Conservation (phyloP, 1,284 basidiomycete genomes). For the Filobasidium uniguttulatum region DNA sequence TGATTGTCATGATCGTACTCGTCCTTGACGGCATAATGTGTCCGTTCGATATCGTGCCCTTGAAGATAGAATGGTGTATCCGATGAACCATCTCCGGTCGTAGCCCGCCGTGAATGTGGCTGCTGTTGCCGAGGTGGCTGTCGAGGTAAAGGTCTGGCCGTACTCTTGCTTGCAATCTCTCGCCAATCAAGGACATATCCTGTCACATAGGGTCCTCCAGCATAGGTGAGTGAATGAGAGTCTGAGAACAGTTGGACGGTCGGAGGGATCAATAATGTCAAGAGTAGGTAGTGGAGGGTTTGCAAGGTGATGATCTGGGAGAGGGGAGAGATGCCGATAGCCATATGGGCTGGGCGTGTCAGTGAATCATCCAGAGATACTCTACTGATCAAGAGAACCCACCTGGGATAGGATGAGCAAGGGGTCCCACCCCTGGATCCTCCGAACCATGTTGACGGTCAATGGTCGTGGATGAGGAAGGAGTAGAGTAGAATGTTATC, state of each 20-base stretch:
- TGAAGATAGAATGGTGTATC: background rate
- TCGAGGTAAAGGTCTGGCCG: conserved; percentile 11
- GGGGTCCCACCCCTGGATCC: conserved; percentile 39
- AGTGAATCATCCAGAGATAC: conserved; percentile 44
- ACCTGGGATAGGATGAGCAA: conserved; percentile 37
- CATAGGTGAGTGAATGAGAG: conserved; percentile 57
- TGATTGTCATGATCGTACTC: conserved; percentile 17
- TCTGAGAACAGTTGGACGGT: conserved; percentile 63
- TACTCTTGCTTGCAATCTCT: conserved; percentile 67
- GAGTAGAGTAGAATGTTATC: no score
- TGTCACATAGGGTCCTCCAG: conserved; percentile 42
- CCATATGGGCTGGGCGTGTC: conserved; percentile 44
- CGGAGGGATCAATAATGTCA: conserved; percentile 70
- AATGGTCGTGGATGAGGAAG: no score
- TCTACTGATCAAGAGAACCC: conserved; percentile 1
- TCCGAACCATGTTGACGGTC: conserved; percentile 4
- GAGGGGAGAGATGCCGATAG: no score
- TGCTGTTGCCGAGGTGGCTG: conserved; percentile 3
- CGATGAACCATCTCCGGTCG: background rate
- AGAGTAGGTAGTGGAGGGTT: conserved; percentile 77
- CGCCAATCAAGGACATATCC: conserved; percentile 80
- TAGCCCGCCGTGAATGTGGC: background rate
- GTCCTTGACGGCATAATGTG: conserved; percentile 11
- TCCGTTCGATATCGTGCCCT: conserved; percentile 1
- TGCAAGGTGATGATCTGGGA: conserved; percentile 78